These are phyloP conservation scores for Aspergillus aculeatus DNA, from an alignment of 2,329 filamentous ascomycete species.

Conservation along the genomic window DNA sequence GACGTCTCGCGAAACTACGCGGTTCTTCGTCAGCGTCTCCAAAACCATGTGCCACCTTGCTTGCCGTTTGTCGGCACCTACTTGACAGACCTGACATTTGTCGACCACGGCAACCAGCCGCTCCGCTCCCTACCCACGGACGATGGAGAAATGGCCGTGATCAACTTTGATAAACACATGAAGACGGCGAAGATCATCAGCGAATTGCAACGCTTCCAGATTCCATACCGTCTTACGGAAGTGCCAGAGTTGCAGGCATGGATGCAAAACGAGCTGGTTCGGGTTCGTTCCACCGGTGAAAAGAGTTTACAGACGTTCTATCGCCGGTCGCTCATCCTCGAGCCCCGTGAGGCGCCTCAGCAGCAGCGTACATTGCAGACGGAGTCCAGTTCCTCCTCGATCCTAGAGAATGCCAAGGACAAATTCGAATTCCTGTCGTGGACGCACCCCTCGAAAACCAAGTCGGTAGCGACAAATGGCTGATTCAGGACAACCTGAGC, in stretches of 20 bases:
- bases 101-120: slow-evolving; percentile 88
- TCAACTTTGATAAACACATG: slow-evolving; percentile 97
- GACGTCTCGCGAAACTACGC: slow-evolving; percentile 91
- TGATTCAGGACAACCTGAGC: slow-evolving; percentile 18
- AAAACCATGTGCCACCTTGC: slow-evolving; percentile 85
- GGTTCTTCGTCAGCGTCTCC: slow-evolving; percentile 75
- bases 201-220: slow-evolving; percentile 93
- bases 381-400: slow-evolving; percentile 33
- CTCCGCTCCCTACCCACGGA: slow-evolving; percentile 72
- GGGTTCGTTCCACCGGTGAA: slow-evolving; percentile 66
- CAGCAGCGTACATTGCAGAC: slow-evolving; percentile 23
- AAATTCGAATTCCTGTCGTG: slow-evolving; percentile 55
- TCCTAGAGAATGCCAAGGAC: slow-evolving; percentile 46
- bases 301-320: slow-evolving; percentile 68
- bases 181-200: slow-evolving; percentile 94
- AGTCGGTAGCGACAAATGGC: slow-evolving; percentile 38
- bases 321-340: slow-evolving; percentile 78
- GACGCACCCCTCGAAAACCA: slow-evolving; percentile 47
- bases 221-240: slow-evolving; percentile 80
- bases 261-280: slow-evolving; percentile 77
- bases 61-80: slow-evolving; percentile 96
- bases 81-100: slow-evolving; percentile 91
- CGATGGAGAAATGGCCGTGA: slow-evolving; percentile 69
- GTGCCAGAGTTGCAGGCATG: slow-evolving; percentile 89
- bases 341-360: slow-evolving; percentile 55